These are phyloP conservation scores for Stachybotrys chlorohalonatus DNA, from an alignment of 2,329 filamentous ascomycete species.

Conservation along the genomic window DNA sequence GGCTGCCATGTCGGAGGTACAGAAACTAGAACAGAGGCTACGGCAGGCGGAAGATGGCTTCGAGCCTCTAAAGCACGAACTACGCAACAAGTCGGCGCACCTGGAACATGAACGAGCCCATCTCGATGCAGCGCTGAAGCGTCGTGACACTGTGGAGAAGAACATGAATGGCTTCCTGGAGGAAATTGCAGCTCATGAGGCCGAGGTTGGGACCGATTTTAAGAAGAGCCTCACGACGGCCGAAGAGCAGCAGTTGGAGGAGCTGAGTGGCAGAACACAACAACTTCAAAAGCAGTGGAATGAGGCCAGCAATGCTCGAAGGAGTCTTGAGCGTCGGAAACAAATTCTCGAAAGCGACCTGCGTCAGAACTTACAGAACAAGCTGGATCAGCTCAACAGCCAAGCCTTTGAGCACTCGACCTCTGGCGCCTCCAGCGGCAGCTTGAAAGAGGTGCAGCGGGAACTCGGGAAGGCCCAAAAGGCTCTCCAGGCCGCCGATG, in stretches of 20 bases:
- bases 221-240: constrained; percentile 76
- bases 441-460: constrained; percentile 67
- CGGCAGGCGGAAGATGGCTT: constrained; percentile 74
- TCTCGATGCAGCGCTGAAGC: constrained; percentile 58
- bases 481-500: constrained; percentile 55
- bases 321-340: constrained; percentile 73
- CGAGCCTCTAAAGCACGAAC: constrained; percentile 67
- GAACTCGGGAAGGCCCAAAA: constrained; percentile 73
- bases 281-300: constrained; percentile 70
- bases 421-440: constrained; percentile 51
- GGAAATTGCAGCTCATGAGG: constrained; percentile 66
- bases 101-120: constrained; percentile 65
- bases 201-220: constrained; percentile 78
- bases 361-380: constrained; percentile 78
- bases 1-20: constrained; percentile 69
- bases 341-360: constrained; percentile 78
- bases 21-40: constrained; percentile 72
- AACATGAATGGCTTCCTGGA: constrained; percentile 70
- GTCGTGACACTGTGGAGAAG: constrained; percentile 60
- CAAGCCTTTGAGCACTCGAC: constrained; percentile 60
- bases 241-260: constrained; percentile 77
- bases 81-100: constrained; percentile 65
- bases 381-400: constrained; percentile 75
- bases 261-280: constrained; percentile 59
- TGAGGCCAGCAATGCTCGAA: constrained; percentile 61